Evolutionary conservation across 495 filamentous ascomycete genomes (phyloP), one percentile per base, ranked within the genome.

Genomic region (Aspergillus bridgeri): DNA sequence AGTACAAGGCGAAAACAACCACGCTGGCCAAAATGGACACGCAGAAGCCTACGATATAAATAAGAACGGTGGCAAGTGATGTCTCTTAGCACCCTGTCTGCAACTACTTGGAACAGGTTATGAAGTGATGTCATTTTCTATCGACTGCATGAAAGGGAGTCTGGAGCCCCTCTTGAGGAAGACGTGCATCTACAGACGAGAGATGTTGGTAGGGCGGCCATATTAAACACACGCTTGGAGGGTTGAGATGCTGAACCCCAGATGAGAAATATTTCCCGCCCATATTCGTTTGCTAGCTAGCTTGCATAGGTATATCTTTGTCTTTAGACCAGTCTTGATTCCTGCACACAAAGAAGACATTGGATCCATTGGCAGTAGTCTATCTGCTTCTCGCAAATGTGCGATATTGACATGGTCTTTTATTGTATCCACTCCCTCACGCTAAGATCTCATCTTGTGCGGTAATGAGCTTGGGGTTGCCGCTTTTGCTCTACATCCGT

Each of bases 1-100:
- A 17, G 18, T 64, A 6, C 45, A 48, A 24, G 42, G 25, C 9
- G 55, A 23, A 48, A n/a, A 25, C 19, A 48, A 27, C 23, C 58
- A 13, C 18, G 5, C 25, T 2, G 43, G 25, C 18, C 23, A 47
- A n/a, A 18, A 44, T 6, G 33, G 29, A 25, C 13, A 45, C n/a
- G 19, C 20, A 17, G 42, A 5, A 21, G 15, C 38, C 29, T 25
- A 24, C 19, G 56, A 47, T 11, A 13, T 25, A 15, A 20, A 53
- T 20, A 38, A 46, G 29, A 23, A 57, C 22, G 13, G 42, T 15
- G 23, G 17, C n/a, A 54, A 22, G 3, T 46, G 52, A 46, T 5
- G 7, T 42, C 9, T 38, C 5, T 4, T 38, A 15, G 33, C 11
- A 11, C 7, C 13, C 9, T 38, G 33, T 2, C 33, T 13, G 17